Base-by-base conservation (phyloP, 148 eudicot genomes). In the Vaccinium corymbosum region DNA sequence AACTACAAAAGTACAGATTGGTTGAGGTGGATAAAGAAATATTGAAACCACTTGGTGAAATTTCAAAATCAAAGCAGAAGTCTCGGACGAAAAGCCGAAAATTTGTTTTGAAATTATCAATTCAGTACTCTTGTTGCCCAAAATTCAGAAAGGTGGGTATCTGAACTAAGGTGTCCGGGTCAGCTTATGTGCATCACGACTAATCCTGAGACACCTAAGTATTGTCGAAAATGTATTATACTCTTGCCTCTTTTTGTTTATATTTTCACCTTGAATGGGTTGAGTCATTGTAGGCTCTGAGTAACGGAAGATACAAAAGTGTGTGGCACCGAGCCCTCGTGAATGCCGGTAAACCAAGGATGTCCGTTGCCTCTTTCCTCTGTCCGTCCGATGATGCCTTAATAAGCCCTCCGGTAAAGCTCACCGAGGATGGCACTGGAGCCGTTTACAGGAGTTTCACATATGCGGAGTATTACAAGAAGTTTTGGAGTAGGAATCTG, bases 321-420 rank as follows among this genome's bases (percentile, higher is more conserved):
- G 96, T 92, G 55, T 93, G 97, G 95, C 98, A 96, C 76, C 88
- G 98, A 78, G 98, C 98, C 2, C 59, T 91, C 0, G 98, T 94
- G 74, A 96, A 94, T 61, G 57, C 94, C 0, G 87, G 89, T 5
- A 91, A 85, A 52, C 84, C 94, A 3, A 91, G 98, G 78, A 70
- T 96, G 83, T 96, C 98, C 0, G 81, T 96, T 2, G 98, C 98
- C 27, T 90, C 98, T 1, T 96, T 96, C 86, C 90, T 96, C n/a
- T 91, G 95, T 86, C 98, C 98, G 0, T 78, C 82, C 0, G 81
- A 93, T 52, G 76, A 81, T 9, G 93, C 97, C n/a, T n/a, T 89
- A 27, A 90, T 96, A 53, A 93, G 94, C 81, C 90, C 95, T 20
- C 98, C 98, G 0, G 83, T 80, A 17, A 77, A 84, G 22, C 94